Percentiles rank a stretch among this genome's conserved stretches.
Conservation (phyloP, 2,329 filamentous ascomycete genomes). For the Phialophora macrospora region DNA sequence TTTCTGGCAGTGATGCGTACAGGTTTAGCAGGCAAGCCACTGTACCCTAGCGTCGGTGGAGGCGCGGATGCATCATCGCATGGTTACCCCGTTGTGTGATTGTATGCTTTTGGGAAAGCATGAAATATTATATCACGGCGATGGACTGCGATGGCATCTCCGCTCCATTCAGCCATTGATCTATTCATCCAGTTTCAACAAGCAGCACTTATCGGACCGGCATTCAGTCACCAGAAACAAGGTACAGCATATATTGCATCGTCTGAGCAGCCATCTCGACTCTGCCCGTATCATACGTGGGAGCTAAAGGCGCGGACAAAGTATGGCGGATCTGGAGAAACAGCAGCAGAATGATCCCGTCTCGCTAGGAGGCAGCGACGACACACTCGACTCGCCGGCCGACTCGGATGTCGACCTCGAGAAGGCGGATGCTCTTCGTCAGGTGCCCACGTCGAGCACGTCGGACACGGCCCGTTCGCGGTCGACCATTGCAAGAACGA, state of each 20-base stretch:
- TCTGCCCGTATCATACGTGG: not conserved
- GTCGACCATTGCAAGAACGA: slow-evolving; percentile 1
- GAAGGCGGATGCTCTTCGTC: slow-evolving; percentile 23
- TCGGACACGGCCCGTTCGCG: not conserved
- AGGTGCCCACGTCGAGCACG: slow-evolving; percentile 1
- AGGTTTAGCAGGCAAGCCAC: not conserved
- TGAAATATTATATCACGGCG: slow-evolving; percentile 8
- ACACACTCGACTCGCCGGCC: not conserved
- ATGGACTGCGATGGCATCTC: not conserved
- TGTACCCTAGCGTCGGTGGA: no score
- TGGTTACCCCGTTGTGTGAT: no score
- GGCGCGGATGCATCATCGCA: no score
- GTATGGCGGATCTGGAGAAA: slow-evolving; percentile 2
- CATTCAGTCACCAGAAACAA: no score
- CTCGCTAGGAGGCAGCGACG: not conserved
- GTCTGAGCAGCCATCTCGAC: not conserved
- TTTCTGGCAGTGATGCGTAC: slow-evolving; percentile 4
- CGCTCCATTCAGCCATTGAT: no score
- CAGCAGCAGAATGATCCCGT: slow-evolving; percentile 4
- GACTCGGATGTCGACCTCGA: slow-evolving; percentile 20
- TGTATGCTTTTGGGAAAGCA: no score
- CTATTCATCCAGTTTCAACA: no score
- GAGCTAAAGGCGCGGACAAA: not conserved
- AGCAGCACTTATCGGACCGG: no score
- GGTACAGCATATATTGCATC: not conserved